Base-by-base conservation (phyloP, 2,329 filamentous ascomycete species). In the Cordyceps farinosa region DNA sequence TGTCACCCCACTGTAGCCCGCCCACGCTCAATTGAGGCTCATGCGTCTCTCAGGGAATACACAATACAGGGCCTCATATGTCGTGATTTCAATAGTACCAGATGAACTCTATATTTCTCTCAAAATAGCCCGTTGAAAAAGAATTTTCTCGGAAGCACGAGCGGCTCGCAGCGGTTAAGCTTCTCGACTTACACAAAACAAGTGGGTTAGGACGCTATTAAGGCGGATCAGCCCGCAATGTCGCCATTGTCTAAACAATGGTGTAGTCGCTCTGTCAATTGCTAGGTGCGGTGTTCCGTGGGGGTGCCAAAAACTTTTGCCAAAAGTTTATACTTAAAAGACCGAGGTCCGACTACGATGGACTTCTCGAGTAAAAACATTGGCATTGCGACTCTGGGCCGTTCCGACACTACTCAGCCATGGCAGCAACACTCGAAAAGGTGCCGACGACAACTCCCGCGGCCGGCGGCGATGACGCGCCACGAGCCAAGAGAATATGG, bases 401-500 rank as follows among this genome's bases (percentile, higher is more conserved):
- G 3, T 52, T 45, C 15, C n/a, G 32, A 5, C 8, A 32, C 1
- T 17, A 45, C n/a, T 11, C 22, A 47, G 40, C 30, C 38, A 61
- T 61, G 58, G 22, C 50, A n/a, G 11, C 57, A 52, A 52, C 47
- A 3, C 36, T 38, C 11, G 48, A 61, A 45, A 45, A 52, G 32
- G 29, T 29, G 30, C 15, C 47, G 50, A 13, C 22, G 22, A 22
- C 22, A 22, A 22, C 58, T 6, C 10, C 29, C 6, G n/a, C 29
- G 1, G 57, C 34, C 4, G 34, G 7, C 10, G 15, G 47, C 36
- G 6, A 44, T 34, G 27, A 32, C n/a, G 34, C 22, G 15, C 59
- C 51, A 55, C 57, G 17, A 11, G 32, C 42, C 55, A 55, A 48
- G 45, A 63, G 67, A 40, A 69, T 61, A 44, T 84, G 82, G 82